A percentile compares a stretch with the other conserved stretches of the same genome.
Evolutionary conservation across 75 land plant genomes (phyloP).

Genomic region (Ceratopteris richardii): DNA sequence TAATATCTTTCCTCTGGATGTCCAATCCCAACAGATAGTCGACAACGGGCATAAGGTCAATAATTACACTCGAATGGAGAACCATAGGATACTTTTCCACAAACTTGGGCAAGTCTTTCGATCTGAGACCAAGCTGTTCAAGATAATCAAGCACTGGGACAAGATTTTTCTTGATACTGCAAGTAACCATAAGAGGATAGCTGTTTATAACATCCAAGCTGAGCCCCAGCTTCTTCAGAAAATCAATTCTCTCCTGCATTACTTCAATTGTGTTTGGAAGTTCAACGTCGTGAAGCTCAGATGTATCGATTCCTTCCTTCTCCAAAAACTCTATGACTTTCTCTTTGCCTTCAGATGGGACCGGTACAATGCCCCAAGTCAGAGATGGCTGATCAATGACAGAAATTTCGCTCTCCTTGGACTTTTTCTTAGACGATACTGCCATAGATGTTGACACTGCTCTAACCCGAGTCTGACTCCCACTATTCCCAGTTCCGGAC

Average conservation of each 20-base stretch:
- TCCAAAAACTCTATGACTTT: slow-evolving; percentile 34
- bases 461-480: too few species aligned
- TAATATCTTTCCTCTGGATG: slow-evolving; percentile 48
- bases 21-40: slow-evolving; percentile 69
- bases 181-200: slow-evolving; percentile 71
- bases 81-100: slow-evolving; percentile 69
- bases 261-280: slow-evolving; percentile 67
- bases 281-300: slow-evolving; percentile 66
- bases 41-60: slow-evolving; percentile 65
- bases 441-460: too few species aligned
- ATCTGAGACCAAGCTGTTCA: slow-evolving; percentile 55
- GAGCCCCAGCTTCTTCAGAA: slow-evolving; percentile 64
- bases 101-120: slow-evolving; percentile 43
- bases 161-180: slow-evolving; percentile 91
- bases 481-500: too few species aligned
- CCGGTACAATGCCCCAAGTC: background rate
- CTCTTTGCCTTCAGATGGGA: background rate
- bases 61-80: slow-evolving; percentile 70
- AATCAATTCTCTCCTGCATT: slow-evolving; percentile 73
- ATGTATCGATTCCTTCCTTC: slow-evolving; percentile 51
- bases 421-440: too few species aligned
- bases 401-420: too few species aligned
- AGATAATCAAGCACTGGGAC: slow-evolving; percentile 77
- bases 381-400: background rate
- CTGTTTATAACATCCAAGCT: slow-evolving; percentile 59